phyloP scores from a whole-genome alignment of 768 basidiomycete species.

The Serendipita vermifera region DNA sequence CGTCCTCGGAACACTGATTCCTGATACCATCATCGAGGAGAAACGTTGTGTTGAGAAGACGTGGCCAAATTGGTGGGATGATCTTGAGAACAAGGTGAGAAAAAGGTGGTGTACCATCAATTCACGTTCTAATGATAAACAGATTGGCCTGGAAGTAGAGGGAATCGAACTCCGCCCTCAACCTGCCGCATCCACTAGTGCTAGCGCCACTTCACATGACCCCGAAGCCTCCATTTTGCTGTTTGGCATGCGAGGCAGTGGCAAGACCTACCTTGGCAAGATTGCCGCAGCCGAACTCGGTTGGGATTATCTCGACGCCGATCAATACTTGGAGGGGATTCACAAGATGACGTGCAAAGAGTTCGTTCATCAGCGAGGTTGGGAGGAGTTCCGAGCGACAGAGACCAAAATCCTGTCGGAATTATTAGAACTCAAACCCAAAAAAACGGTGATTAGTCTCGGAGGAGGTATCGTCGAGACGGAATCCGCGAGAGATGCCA shows the following conservation, averaged over 20 bases:
- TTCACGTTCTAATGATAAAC: constrained; percentile 11
- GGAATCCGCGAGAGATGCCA: constrained; percentile 51
- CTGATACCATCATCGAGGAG: constrained; percentile 77
- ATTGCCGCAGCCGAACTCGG: constrained; percentile 61
- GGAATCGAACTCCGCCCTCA: constrained; percentile 60
- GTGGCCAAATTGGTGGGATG: constrained; percentile 99
- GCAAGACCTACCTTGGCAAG: constrained; percentile 79
- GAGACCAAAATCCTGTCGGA: constrained; percentile 60
- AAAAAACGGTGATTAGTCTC: constrained; percentile 68
- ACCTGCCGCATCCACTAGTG: constrained; percentile 34
- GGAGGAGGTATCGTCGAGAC: constrained; percentile 94
- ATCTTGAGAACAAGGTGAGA: constrained; percentile 80
- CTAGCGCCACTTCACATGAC: constrained; percentile 19
- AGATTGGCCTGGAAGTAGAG: constrained; percentile 83
- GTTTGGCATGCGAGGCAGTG: constrained; percentile 94
- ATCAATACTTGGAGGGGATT: constrained; percentile 57
- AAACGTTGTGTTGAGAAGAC: constrained; percentile 99
- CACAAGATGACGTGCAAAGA: constrained; percentile 49
- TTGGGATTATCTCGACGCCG: constrained; percentile 75
- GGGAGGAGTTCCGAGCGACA: constrained; percentile 77
- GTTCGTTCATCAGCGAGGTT: constrained; percentile 72
- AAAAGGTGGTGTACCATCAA: neutral
- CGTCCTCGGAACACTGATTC: constrained; percentile 63
- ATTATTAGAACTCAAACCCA: constrained; percentile 42
- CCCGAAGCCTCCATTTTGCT: constrained; percentile 43